A percentile compares a stretch with the other conserved stretches of the same genome.
These are phyloP conservation scores for Penicillium fuscoglaucum DNA, from an alignment of 2,329 filamentous ascomycete species.

Conservation along the genomic window DNA sequence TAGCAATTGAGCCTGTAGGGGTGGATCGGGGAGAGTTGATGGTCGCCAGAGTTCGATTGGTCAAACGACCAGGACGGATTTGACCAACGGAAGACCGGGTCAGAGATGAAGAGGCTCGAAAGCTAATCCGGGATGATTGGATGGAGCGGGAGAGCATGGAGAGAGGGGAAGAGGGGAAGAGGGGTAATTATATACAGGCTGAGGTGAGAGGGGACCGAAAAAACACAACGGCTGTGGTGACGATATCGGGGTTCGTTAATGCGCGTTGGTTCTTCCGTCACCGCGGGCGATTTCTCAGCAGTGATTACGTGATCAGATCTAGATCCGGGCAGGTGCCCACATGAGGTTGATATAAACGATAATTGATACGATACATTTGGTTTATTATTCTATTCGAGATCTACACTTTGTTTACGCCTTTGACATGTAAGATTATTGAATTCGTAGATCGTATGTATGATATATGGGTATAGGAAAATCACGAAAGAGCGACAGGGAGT, in stretches of 20 bases:
- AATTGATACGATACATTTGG: not conserved
- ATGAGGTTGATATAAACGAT: too few species aligned
- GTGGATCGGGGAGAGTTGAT: slow-evolving; percentile 19
- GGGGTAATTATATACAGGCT: slow-evolving; percentile 16
- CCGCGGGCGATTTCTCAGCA: slow-evolving; percentile 10
- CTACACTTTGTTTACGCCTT: not conserved
- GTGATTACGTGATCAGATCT: slow-evolving; percentile 17
- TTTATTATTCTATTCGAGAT: not conserved
- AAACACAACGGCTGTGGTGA: slow-evolving; percentile 9
- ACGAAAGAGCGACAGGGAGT: slow-evolving; percentile 3
- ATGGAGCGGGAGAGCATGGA: slow-evolving; percentile 30
- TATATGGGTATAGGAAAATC: slow-evolving; percentile 4
- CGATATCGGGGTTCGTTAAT: slow-evolving; percentile 17
- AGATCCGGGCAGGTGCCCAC: not conserved
- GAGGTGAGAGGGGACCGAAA: slow-evolving; percentile 8
- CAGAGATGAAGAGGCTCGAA: slow-evolving; percentile 22
- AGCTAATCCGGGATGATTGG: slow-evolving; percentile 23
- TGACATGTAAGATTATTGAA: not conserved
- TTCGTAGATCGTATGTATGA: not conserved
- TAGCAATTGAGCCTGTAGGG: slow-evolving; percentile 15
- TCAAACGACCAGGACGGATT: slow-evolving; percentile 17
- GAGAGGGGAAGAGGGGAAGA: slow-evolving; percentile 14
- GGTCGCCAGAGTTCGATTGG: slow-evolving; percentile 31
- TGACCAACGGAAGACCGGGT: slow-evolving; percentile 4
- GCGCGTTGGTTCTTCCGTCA: not conserved